These are phyloP conservation scores for Cryptosporidium felis DNA, from an alignment of 169 alveolate species.

Conservation along the genomic window DNA sequence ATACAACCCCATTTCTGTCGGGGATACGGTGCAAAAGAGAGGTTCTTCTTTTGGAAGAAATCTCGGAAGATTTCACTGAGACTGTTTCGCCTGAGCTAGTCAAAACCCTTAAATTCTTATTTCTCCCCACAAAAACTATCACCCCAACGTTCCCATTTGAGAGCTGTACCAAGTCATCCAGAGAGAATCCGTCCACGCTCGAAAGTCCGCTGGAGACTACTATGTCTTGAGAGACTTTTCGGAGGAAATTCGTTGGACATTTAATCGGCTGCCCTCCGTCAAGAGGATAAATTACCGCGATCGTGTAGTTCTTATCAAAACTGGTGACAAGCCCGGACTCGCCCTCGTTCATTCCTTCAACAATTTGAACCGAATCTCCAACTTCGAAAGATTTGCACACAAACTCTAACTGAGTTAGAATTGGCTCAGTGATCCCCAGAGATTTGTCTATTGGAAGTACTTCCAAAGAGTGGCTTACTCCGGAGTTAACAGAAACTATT, in stretches of 20 bases:
- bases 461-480: constrained; percentile 73
- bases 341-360: constrained; percentile 83
- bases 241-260: constrained; percentile 40
- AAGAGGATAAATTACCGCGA: constrained; percentile 55
- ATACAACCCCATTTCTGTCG: constrained; percentile 37
- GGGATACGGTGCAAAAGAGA: constrained; percentile 56
- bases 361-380: constrained; percentile 84
- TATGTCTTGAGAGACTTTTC: constrained; percentile 52
- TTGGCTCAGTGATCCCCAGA: constrained; percentile 78
- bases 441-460: constrained; percentile 78
- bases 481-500: constrained; percentile 76
- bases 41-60: constrained; percentile 55
- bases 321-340: constrained; percentile 82
- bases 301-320: constrained; percentile 14
- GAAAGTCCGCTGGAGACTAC: constrained; percentile 62
- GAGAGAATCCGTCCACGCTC: constrained; percentile 81
- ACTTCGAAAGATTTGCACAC: constrained; percentile 79
- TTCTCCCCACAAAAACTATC: constrained; percentile 80
- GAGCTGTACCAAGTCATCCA: constrained; percentile 83
- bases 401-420: constrained; percentile 74
- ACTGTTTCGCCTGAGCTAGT: constrained; percentile 49
- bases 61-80: constrained; percentile 57
- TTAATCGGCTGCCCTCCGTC: constrained; percentile 52
- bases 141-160: constrained; percentile 83
- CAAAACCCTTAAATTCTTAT: constrained; percentile 76